Evolutionary conservation across 2,329 filamentous ascomycete genomes (phyloP).

Genomic region (Fusarium tupiense): DNA sequence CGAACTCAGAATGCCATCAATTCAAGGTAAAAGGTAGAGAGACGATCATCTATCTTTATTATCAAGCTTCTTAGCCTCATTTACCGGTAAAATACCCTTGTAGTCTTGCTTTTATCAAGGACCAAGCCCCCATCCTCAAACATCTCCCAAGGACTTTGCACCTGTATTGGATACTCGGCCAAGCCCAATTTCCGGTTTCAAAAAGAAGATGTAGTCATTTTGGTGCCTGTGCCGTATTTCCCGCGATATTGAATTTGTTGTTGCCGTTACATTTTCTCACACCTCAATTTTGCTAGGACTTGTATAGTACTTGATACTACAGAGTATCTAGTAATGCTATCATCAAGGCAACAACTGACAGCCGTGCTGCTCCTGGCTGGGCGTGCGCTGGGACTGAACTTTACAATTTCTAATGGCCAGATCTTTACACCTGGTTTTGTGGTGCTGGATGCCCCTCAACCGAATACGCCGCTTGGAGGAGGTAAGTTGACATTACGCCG

Average conservation of each 20-base stretch:
- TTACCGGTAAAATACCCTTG: conserved; percentile 27
- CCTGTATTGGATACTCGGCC: conserved; percentile 7
- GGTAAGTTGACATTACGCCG: conserved; percentile 53
- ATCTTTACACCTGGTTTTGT: conserved; percentile 76
- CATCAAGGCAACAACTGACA: conserved; percentile 2
- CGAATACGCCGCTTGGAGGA: conserved; percentile 70
- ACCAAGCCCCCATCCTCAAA: conserved; percentile 13
- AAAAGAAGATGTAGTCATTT: conserved; percentile 13
- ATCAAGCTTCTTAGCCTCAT: neutral
- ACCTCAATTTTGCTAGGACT: neutral
- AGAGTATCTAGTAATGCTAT: conserved; percentile 10
- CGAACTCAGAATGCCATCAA: neutral
- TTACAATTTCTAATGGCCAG: conserved; percentile 71
- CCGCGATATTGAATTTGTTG: neutral
- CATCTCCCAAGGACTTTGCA: conserved; percentile 15
- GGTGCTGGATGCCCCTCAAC: conserved; percentile 73
- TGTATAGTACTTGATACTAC: neutral
- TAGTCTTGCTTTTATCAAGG: conserved; percentile 33
- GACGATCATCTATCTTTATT: neutral
- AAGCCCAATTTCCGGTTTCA: conserved; percentile 29
- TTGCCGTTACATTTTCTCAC: neutral
- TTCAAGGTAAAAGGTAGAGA: neutral
- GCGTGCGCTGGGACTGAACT: conserved; percentile 52
- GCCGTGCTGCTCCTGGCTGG: conserved; percentile 37
- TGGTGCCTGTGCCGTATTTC: neutral